Evolutionary conservation across 805 yeast species (phyloP).

Genomic region (Metschnikowia chrysomelidarum): DNA sequence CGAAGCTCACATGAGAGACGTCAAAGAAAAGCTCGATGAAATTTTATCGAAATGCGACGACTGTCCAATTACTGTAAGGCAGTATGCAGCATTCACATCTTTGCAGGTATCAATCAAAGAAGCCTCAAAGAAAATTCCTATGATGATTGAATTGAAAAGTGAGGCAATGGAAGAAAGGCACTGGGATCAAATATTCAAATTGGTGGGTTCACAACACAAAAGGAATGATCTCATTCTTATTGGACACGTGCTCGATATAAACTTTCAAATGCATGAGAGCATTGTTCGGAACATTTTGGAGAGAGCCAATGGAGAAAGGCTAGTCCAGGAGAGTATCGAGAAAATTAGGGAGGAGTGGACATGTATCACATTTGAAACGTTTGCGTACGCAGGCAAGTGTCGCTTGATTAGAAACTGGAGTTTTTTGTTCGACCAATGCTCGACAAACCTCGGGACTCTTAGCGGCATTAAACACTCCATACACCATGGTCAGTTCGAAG

Average conservation of each 20-base stretch:
- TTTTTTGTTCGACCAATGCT: slow-evolving; percentile 51
- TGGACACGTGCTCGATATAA: slow-evolving; percentile 61
- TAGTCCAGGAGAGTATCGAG: slow-evolving; percentile 55
- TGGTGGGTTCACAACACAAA: slow-evolving; percentile 25
- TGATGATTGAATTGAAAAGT: slow-evolving; percentile 49
- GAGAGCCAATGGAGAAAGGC: slow-evolving; percentile 71
- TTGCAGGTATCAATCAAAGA: slow-evolving; percentile 47
- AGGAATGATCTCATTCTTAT: slow-evolving; percentile 37
- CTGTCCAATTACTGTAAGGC: slow-evolving; percentile 59
- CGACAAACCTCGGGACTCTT: slow-evolving; percentile 60
- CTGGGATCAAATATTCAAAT: slow-evolving; percentile 51
- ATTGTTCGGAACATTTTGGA: slow-evolving; percentile 48
- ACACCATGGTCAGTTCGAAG: slow-evolving; percentile 58
- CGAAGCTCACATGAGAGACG: slow-evolving; percentile 40
- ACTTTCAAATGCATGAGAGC: slow-evolving; percentile 45
- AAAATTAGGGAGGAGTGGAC: slow-evolving; percentile 59
- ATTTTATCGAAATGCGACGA: slow-evolving; percentile 44
- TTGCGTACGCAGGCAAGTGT: slow-evolving; percentile 50
- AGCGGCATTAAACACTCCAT: slow-evolving; percentile 70
- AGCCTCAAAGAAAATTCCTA: slow-evolving; percentile 35
- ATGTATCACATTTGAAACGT: slow-evolving; percentile 47
- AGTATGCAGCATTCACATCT: slow-evolving; percentile 65
- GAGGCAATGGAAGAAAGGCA: slow-evolving; percentile 64
- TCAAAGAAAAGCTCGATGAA: slow-evolving; percentile 51
- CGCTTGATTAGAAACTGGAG: slow-evolving; percentile 70